phyloP scores from a whole-genome alignment of 768 basidiomycete genomes.

The Suillus brevipes region DNA sequence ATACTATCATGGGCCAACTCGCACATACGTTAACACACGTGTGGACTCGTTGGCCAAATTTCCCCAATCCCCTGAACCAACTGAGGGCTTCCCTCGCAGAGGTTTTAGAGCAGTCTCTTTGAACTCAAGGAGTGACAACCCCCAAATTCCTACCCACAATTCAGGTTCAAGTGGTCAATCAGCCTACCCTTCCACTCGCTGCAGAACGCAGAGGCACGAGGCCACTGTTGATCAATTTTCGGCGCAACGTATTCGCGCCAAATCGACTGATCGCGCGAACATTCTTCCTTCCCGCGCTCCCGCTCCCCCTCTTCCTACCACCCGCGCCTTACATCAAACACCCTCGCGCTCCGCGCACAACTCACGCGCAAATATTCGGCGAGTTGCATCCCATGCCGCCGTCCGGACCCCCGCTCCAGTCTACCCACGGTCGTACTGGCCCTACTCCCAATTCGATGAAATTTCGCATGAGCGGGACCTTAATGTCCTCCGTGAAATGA shows the following conservation, averaged over 20 bases:
- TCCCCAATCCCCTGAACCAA: slow-evolving; percentile 10
- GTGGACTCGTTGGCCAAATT: slow-evolving; percentile 10
- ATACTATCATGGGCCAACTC: background rate
- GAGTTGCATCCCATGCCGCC: background rate
- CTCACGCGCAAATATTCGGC: slow-evolving; percentile 4
- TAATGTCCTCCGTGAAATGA: background rate
- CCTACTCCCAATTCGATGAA: background rate
- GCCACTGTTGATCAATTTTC: background rate
- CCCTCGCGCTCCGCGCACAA: background rate
- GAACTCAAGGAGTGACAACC: background rate
- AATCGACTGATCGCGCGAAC: background rate
- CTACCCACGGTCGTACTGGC: background rate
- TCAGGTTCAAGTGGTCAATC: background rate
- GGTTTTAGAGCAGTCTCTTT: slow-evolving; percentile 6
- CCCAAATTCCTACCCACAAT: background rate
- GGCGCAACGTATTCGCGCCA: slow-evolving; percentile 4
- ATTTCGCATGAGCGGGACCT: slow-evolving; percentile 1
- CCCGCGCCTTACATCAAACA: background rate
- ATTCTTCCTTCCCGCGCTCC: background rate
- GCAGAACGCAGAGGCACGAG: slow-evolving; percentile 6
- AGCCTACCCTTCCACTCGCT: slow-evolving; percentile 6
- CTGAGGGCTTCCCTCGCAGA: slow-evolving; percentile 8
- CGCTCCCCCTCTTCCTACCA: background rate
- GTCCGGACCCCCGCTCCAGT: background rate
- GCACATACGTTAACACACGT: background rate